These are phyloP conservation scores for Testicularia cyperi DNA, from an alignment of 1,284 basidiomycete genomes.

Conservation along the genomic window DNA sequence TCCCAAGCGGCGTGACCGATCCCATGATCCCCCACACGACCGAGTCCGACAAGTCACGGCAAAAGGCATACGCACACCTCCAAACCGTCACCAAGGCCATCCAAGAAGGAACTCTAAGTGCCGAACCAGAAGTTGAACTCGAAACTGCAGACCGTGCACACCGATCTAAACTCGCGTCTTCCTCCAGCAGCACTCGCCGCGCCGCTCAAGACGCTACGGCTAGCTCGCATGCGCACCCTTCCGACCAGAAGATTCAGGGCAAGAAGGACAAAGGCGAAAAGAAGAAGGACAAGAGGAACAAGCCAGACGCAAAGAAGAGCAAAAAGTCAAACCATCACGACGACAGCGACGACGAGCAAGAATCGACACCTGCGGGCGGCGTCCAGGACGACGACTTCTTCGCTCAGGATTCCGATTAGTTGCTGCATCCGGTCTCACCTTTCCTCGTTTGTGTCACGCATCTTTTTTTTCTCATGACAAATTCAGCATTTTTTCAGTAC, in stretches of 20 bases:
- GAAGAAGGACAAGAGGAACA: constrained; percentile 12
- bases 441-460: no score
- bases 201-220: no score
- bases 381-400: constrained; percentile 44
- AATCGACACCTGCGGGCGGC: constrained; percentile 3
- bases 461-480: no score
- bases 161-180: constrained; percentile 7
- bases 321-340: constrained; percentile 1
- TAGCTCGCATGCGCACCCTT: no score
- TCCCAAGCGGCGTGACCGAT: constrained; percentile 14
- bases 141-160: constrained; percentile 12
- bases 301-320: constrained; percentile 17
- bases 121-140: constrained; percentile 41
- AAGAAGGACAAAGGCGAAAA: not conserved
- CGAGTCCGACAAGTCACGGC: constrained; percentile 22
- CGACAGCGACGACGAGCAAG: not conserved
- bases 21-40: constrained; percentile 8
- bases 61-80: constrained; percentile 25
- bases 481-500: no score
- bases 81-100: constrained; percentile 30
- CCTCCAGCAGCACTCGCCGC: not conserved
- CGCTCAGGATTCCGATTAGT: constrained; percentile 35
- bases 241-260: no score
- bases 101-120: constrained; percentile 20
- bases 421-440: no score